Evolutionary conservation across 805 yeast species (phyloP), one percentile per base, ranked within the genome.

Genomic region (Metschnikowia peoriensis): DNA sequence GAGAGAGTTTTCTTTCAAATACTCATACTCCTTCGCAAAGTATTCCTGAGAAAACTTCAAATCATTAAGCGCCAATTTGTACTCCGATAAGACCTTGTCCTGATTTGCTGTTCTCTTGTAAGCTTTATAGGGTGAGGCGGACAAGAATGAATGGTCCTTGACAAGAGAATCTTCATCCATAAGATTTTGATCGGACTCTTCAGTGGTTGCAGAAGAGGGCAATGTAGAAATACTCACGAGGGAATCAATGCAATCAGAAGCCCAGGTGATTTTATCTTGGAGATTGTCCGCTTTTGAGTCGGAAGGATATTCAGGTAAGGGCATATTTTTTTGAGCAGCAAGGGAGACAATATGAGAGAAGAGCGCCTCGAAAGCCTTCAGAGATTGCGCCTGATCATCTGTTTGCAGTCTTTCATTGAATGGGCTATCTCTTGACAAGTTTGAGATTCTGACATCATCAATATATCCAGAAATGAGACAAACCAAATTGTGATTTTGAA

Each of bases 41-140:
- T 85, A 87, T 54, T 78, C 83, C 65, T 86, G 90, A 2, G 90
- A 86, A 63, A 87, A 80, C 57, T 86, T 84, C 48, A 87, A 71
- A 64, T 87, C 94, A 51, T 76, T 79, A 46, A 87, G 70, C 0
- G 91, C 90, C 0, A 86, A 81, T 56, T 76, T 77, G 60, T 80
- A 70, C 35, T 73, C 76, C 37, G 68, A 57, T 16, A 71, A 28
- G 15, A 57, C 47, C 53, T 63, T 66, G 17, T 51, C 51, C 40
- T 55, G 51, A 17, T 52, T 50, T 38, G 45, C 53, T 14, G 39
- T 45, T 11, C 47, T 47, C 14, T 47, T 49, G 48, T 48, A 46
- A 10, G 61, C 55, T 28, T 54, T 59, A 28, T 61, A 54, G 4
- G 72, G 68, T 10, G 67, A 59, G 10, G 58, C 54, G 4, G 72